These are phyloP conservation scores for Alloteropsis angusta DNA, from an alignment of 202 grass and related monocot species.

Conservation along the genomic window DNA sequence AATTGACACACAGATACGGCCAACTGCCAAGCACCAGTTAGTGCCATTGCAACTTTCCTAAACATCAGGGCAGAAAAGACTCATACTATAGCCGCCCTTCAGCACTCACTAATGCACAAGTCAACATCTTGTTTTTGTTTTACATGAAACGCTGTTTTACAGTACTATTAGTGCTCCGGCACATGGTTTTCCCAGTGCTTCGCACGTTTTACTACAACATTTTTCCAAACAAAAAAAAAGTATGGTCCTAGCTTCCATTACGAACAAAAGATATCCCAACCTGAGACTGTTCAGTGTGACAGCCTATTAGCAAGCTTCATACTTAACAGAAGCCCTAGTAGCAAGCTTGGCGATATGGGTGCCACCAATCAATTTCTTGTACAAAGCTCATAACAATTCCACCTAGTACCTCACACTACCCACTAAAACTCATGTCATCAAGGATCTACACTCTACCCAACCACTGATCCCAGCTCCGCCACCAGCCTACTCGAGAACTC, in stretches of 20 bases:
- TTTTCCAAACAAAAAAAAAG: background rate
- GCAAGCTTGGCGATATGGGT: background rate
- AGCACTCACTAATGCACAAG: background rate
- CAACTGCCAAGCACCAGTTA: background rate
- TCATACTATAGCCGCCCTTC: background rate
- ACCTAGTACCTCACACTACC: background rate
- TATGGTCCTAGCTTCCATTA: background rate
- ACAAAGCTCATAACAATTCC: background rate
- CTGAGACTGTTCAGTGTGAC: background rate
- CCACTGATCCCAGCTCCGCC: background rate
- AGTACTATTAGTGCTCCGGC: background rate
- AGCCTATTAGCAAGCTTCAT: background rate
- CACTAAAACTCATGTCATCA: background rate
- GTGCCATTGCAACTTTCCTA: background rate
- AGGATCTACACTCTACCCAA: background rate
- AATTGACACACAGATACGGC: background rate
- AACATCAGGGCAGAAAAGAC: background rate
- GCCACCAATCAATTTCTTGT: background rate
- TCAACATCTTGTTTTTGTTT: background rate
- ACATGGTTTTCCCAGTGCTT: background rate
- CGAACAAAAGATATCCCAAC: background rate
- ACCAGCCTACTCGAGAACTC: background rate
- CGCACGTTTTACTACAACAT: background rate
- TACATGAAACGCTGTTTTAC: background rate
- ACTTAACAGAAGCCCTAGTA: background rate